Base-by-base conservation (phyloP, 805 yeast genomes). In the Pichia insulana region DNA sequence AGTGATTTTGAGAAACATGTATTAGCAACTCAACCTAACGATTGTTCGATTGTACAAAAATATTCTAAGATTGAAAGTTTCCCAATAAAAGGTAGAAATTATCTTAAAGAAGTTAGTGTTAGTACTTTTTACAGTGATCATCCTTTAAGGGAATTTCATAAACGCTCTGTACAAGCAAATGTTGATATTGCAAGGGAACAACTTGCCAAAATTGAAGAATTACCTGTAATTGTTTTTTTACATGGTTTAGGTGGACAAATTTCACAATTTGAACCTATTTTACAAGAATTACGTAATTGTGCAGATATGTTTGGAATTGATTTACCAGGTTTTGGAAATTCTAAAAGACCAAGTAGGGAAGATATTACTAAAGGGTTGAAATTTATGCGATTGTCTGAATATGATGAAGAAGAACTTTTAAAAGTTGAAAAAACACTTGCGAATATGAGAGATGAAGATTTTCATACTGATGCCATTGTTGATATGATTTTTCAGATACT, bases 191-290 rank as follows among this genome's bases (percentile, higher is more conserved):
- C 54, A 0, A 38, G 46, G n/a, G 53, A 50, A 7, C 59, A 39
- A 52, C 30, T 56, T 40, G 49, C 52, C 10, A 69, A 70, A 43
- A 60, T 76, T 31, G 59, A 68, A 19, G 65, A 65, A 12, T 55
- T 77, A 33, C 94, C 94, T 0, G 64, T 79, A 2, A 59, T 83
- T 6, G 61, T 86, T 2, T 74, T 87, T 43, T 56, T 89, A 16
- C 97, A 88, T 64, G 97, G 97, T 0, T 61, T 90, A 17, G 97
- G 97, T 1, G 97, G 97, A 2, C 90, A 80, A 52, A 66, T 84
- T 56, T 76, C 86, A 18, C 96, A 88, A 58, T 89, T 89, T 58
- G 92, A 84, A 53, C 78, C 81, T 1, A 63, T 85, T 31, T 62
- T 85, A 57, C 79, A 77, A 22, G 66, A 76, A 40, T 74, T 84